phyloP scores from a whole-genome alignment of 192 early-diverging fungal genomes.

The Coemansia erecta region DNA sequence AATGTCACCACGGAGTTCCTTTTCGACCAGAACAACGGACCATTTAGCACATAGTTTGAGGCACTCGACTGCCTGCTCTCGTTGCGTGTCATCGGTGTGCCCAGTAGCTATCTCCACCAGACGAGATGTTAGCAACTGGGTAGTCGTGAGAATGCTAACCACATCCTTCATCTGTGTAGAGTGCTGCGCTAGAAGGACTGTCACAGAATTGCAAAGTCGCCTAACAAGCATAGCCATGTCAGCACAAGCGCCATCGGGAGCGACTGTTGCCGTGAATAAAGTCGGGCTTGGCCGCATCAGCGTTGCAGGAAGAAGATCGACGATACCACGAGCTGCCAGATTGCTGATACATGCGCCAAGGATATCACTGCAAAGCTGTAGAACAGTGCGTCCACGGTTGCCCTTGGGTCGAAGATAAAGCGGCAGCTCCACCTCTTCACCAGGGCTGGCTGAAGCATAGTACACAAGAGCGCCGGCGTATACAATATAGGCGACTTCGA shows the following conservation, averaged over 20 bases:
- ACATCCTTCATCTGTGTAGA: slow-evolving; percentile 21
- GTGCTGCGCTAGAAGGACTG: slow-evolving; percentile 12
- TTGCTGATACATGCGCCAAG: slow-evolving; percentile 19
- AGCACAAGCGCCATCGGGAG: not conserved
- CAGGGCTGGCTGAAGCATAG: not conserved
- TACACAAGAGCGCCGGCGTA: slow-evolving; percentile 18
- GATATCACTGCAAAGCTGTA: slow-evolving; percentile 23
- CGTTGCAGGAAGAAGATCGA: slow-evolving; percentile 12
- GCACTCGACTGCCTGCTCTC: not conserved
- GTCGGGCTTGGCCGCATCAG: slow-evolving; percentile 9
- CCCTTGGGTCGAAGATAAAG: slow-evolving; percentile 10
- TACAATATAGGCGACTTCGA: slow-evolving; percentile 26
- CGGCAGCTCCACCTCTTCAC: slow-evolving; percentile 7
- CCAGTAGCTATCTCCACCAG: slow-evolving; percentile 4
- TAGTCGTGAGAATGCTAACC: slow-evolving; percentile 5
- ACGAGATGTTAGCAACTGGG: slow-evolving; percentile 4
- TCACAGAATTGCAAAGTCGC: slow-evolving; percentile 12
- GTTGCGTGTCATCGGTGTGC: not conserved
- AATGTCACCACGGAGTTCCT: slow-evolving; percentile 25
- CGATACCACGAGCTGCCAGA: slow-evolving; percentile 1
- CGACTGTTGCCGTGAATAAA: not conserved
- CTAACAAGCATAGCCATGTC: slow-evolving; percentile 7
- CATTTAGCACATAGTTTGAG: slow-evolving; percentile 12
- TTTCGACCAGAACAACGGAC: slow-evolving; percentile 9
- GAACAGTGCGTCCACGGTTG: slow-evolving; percentile 16